Evolutionary conservation across 257 asterid species (phyloP).

Genomic region (Agastache rugosa): DNA sequence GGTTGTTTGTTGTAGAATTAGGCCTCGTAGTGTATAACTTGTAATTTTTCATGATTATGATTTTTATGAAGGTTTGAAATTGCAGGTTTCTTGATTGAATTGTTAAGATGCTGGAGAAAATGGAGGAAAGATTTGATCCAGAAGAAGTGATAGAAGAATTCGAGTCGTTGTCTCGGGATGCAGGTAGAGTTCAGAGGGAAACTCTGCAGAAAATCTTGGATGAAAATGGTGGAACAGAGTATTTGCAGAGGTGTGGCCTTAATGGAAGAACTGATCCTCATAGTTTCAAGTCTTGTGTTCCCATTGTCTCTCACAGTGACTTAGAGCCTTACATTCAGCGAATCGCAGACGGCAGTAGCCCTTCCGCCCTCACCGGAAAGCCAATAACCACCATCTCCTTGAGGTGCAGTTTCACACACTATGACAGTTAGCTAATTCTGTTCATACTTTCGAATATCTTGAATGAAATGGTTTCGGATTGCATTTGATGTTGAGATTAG

Average conservation of each 20-base stretch:
- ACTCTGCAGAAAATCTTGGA: constrained; percentile 74
- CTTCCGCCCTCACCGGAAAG: constrained; percentile 69
- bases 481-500: background rate
- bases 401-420: constrained; percentile 50
- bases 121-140: constrained; percentile 64
- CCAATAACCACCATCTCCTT: constrained; percentile 86
- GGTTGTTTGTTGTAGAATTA: background rate
- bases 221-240: constrained; percentile 82
- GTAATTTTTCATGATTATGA: constrained; percentile 12
- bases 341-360: constrained; percentile 75
- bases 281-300: constrained; percentile 67
- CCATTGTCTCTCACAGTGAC: constrained; percentile 73
- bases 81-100: constrained; percentile 34
- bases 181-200: constrained; percentile 75
- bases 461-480: background rate
- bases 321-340: constrained; percentile 80
- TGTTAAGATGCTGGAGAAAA: constrained; percentile 64
- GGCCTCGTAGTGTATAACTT: background rate
- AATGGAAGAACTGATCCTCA: constrained; percentile 73
- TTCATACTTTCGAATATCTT: background rate
- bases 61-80: background rate
- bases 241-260: constrained; percentile 73
- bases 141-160: constrained; percentile 73
- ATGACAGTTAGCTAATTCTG: background rate
- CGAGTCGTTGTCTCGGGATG: constrained; percentile 69